Percentiles rank a stretch among this genome's conserved stretches.
Evolutionary conservation across 768 basidiomycete genomes (phyloP).

Genomic region (Candolleomyces efflorescens): DNA sequence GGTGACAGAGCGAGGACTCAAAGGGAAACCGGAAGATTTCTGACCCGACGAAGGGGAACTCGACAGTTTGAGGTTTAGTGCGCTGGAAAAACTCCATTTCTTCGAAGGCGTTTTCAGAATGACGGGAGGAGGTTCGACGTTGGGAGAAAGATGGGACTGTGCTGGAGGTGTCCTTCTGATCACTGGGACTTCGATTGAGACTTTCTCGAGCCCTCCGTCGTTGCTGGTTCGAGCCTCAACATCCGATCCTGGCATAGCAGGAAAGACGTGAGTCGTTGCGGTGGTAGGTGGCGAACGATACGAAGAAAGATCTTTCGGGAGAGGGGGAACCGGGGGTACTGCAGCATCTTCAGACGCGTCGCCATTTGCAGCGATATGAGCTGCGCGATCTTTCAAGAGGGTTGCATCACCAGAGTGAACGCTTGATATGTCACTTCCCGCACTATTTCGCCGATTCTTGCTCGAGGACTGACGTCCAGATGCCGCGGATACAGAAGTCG

Average conservation of each 20-base stretch:
- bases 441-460: constrained; percentile 75
- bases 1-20: constrained; percentile 64
- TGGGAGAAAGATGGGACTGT: constrained; percentile 25
- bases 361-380: constrained; percentile 52
- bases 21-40: constrained; percentile 47
- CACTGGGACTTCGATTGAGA: constrained; percentile 50
- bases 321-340: constrained; percentile 92
- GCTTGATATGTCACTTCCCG: constrained; percentile 80
- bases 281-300: constrained; percentile 68
- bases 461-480: constrained; percentile 70
- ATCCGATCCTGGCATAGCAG: constrained; percentile 36
- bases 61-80: constrained; percentile 70
- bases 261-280: constrained; percentile 50
- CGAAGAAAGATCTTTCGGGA: constrained; percentile 84
- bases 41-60: constrained; percentile 57
- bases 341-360: constrained; percentile 56
- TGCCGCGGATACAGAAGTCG: constrained; percentile 68
- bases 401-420: constrained; percentile 65
- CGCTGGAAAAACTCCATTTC: constrained; percentile 94
- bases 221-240: constrained; percentile 40
- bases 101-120: constrained; percentile 81
- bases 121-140: constrained; percentile 41
- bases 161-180: constrained; percentile 24
- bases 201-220: constrained; percentile 42
- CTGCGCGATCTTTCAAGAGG: constrained; percentile 63